Evolutionary conservation across 495 filamentous ascomycete species (phyloP), one percentile per base, ranked within the genome.

Genomic region (Neurospora sp.): DNA sequence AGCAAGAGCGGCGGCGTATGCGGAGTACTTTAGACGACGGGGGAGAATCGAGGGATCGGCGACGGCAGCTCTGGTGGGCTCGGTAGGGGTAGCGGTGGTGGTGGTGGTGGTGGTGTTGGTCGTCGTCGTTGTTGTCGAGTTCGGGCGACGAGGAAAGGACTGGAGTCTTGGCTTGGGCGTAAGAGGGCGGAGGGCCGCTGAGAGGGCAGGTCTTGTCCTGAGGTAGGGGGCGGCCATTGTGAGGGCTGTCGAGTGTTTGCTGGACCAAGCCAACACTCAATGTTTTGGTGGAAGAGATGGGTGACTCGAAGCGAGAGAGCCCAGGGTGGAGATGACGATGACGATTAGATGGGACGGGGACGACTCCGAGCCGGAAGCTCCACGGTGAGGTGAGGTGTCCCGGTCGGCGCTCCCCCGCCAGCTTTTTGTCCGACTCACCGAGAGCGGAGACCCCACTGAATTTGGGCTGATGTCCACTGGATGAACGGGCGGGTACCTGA

Each of bases 1-100:
- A 8, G 78, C 77, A 69, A 94, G 74, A 3, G 88, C 83, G 20
- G 88, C 86, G 68, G 89, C 85, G 70, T 88, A 87, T 27, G 91
- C 72, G 59, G 86, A 70, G 69, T 86, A 86, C 78, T 82, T 86
- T 44, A 85, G 70, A 35, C 83, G 79, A 0, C 82, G 81, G 17
- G 53, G 12, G 8, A 61, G 5, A 16, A 4, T 17, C 53, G 14
- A 61, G 53, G 53, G 22, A 61, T 31, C 12, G 53, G 12, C 53
- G 53, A 17, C 53, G 14, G 53, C 53, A 61, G 53, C 53, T 35
- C 35, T 61, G 12, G 53, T 61, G 12, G 53, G 27, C 27, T 61
- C 53, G 53, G 53, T 61, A 2, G 53, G 53, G 1, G 53, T 61
- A 61, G 53, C 27, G 9, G 81, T 79, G 53, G 79, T 76, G 27